Base-by-base conservation (phyloP, 176 grass and related monocot genomes). In the Lolium multiflorum region DNA sequence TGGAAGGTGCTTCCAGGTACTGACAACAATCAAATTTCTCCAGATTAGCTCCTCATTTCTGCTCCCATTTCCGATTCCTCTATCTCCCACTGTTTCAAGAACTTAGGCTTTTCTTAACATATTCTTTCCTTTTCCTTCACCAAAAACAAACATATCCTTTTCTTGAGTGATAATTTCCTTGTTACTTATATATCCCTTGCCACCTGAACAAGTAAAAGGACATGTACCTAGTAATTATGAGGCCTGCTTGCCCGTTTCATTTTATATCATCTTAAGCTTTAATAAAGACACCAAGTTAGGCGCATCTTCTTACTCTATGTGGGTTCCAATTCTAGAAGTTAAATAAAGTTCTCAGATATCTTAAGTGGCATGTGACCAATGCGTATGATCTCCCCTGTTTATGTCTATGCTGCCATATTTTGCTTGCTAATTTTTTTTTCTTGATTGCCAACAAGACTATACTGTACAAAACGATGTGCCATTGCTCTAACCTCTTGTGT, bases 1-100 rank as follows among this genome's bases (percentile, higher is more conserved):
- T 44, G 95, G 90, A 13, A 78, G 85, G 64, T 97, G 94, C 80
- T 97, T 93, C 43, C 87, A 92, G 94, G 94, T 97, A 88, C 17
- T 35, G 2, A 35, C 31, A 35, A 35, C 31, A 28, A 64, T 64
- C 14, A 1, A 21, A 48, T 14, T 4, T 1, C 8, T 17, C 3
- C 11, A 35, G 31, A 38, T 2, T 79, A 35, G 5, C 28, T 7
- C 15, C 9, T 62, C 26, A 11, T 54, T 78, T 71, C 63, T 46
- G 1, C 41, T 43, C 41, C 41, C 41, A 43, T 43, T 65, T 80
- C 67, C 12, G 6, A 38, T 1, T 50, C 3, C 15, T 5, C 31
- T 35, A 35, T 38, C 7, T 1, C 31, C 55, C 7, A 2, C 0
- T 12, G 59, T 12, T 28, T 64, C 12, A 14, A 74, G 0, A 39